Percentiles rank a stretch among this genome's conserved stretches.
These are phyloP conservation scores for Xylaria nigripes DNA, from an alignment of 495 filamentous ascomycete species.

Conservation along the genomic window DNA sequence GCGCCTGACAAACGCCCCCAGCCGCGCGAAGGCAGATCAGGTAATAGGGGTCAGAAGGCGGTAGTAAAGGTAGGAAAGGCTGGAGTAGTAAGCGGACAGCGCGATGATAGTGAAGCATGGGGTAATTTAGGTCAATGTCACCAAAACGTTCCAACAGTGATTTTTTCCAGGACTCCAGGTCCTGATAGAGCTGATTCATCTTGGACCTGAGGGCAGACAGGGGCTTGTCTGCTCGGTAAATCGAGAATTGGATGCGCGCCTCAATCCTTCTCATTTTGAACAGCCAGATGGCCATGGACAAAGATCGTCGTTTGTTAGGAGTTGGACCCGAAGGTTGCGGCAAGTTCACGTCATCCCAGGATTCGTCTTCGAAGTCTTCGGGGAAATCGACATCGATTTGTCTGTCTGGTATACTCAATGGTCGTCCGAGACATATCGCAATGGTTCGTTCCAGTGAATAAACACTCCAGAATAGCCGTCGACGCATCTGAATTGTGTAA, in stretches of 20 bases:
- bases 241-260: slow-evolving; percentile 46
- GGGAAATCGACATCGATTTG: slow-evolving; percentile 47
- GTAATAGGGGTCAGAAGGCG: slow-evolving; percentile 42
- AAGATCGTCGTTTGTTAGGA: not conserved
- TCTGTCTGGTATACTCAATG: slow-evolving; percentile 45
- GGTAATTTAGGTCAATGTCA: slow-evolving; percentile 38
- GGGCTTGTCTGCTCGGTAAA: slow-evolving; percentile 46
- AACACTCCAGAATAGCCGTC: slow-evolving; percentile 47
- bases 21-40: slow-evolving; percentile 44
- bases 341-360: not conserved
- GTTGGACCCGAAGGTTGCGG: not conserved
- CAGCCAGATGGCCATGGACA: slow-evolving; percentile 44
- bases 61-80: slow-evolving; percentile 43
- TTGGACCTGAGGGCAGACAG: slow-evolving; percentile 40
- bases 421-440: slow-evolving; percentile 44
- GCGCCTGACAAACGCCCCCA: slow-evolving; percentile 46
- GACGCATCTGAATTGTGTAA: slow-evolving; percentile 41
- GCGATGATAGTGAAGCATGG: slow-evolving; percentile 45
- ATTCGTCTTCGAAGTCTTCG: slow-evolving; percentile 21
- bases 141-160: slow-evolving; percentile 34
- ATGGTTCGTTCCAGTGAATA: slow-evolving; percentile 46
- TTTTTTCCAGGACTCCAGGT: slow-evolving; percentile 46
- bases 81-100: slow-evolving; percentile 45
- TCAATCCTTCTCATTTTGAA: slow-evolving; percentile 45
- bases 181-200: slow-evolving; percentile 41